phyloP scores from a whole-genome alignment of 805 yeast species.

The Wickerhamomyces bovis region DNA sequence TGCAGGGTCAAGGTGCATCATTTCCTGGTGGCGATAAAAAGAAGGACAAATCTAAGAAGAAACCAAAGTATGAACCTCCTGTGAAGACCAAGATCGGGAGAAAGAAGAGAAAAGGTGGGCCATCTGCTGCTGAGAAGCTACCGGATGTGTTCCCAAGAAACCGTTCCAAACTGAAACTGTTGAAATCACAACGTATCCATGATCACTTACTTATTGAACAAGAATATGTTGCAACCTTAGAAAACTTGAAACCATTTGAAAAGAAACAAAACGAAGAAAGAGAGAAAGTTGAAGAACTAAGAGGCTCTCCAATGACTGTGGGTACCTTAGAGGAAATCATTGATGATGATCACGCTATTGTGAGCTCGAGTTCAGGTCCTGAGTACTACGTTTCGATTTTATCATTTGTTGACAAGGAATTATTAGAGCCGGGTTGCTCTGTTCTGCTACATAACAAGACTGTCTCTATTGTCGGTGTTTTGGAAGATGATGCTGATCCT shows the following conservation, averaged over 20 bases:
- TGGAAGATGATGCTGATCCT: slow-evolving; percentile 97
- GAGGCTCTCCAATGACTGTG: slow-evolving; percentile 94
- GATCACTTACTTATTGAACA: slow-evolving; percentile 93
- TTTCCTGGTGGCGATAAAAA: slow-evolving; percentile 41
- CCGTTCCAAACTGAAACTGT: slow-evolving; percentile 83
- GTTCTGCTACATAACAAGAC: slow-evolving; percentile 93
- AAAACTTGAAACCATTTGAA: slow-evolving; percentile 91
- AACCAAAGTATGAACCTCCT: slow-evolving; percentile 98
- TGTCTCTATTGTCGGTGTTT: slow-evolving; percentile 94
- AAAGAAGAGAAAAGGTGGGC: slow-evolving; percentile 86
- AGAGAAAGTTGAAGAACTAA: slow-evolving; percentile 87
- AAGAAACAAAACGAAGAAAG: slow-evolving; percentile 95
- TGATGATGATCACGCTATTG: slow-evolving; percentile 98
- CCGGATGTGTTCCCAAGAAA: slow-evolving; percentile 90
- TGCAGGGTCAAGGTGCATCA: slow-evolving; percentile 50
- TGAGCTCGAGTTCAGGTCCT: slow-evolving; percentile 91
- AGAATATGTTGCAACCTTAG: slow-evolving; percentile 92
- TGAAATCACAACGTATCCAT: slow-evolving; percentile 92
- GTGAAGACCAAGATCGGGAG: slow-evolving; percentile 91
- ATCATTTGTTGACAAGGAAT: slow-evolving; percentile 94
- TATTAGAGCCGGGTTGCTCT: slow-evolving; percentile 94
- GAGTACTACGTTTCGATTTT: slow-evolving; percentile 94
- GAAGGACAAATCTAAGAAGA: slow-evolving; percentile 68
- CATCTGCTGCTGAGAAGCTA: slow-evolving; percentile 75
- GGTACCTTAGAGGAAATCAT: slow-evolving; percentile 96